Evolutionary conservation across 75 land plant genomes (phyloP), one percentile per base, ranked within the genome.

Genomic region (Picea glauca): DNA sequence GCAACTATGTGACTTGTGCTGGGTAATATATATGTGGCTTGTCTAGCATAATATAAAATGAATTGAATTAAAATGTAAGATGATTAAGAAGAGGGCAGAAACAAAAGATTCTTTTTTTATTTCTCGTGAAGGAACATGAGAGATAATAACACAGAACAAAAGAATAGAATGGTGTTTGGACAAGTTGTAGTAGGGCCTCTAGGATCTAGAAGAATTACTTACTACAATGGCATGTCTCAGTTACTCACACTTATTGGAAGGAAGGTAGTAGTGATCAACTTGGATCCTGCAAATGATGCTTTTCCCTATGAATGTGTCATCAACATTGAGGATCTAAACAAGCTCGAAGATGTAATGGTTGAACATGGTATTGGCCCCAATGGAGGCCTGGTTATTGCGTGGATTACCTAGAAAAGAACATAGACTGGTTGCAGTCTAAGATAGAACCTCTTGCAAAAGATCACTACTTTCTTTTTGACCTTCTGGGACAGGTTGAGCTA

Each of bases 371-470:
- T 98, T 61, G 99, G 99, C 30, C 99, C 99, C 12, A 98, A 98
- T 88, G 98, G 99, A 91, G 99, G 96, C 77, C 89, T 98, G 60
- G 87, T 98, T 98, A 91, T 70, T 95, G 99, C 86, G 95, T 98
- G 99, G 99, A 98, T 84, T 98, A 95, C 83, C 70, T 97, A 80
- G 98, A 94, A 86, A 97, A 90, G 80, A 97, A 97, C 80, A 87
- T 97, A 40, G 98, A 97, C 76, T 98, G 99, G 98, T 77, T 98
- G 78, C 68, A 93, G 67, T 83, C 89, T 14, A 98, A 93, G 77
- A 80, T 98, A 66, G 46, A 83, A 75, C 99, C 96, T 78, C 85
- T 95, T 50, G 76, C 67, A 35, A 87, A 98, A 83, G 98, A 98
- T 86, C 99, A 98, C 76, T 98, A 98, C 80, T 80, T 98, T 59